Evolutionary conservation across 2,329 filamentous ascomycete species (phyloP).

Genomic region (Colletotrichum musae): DNA sequence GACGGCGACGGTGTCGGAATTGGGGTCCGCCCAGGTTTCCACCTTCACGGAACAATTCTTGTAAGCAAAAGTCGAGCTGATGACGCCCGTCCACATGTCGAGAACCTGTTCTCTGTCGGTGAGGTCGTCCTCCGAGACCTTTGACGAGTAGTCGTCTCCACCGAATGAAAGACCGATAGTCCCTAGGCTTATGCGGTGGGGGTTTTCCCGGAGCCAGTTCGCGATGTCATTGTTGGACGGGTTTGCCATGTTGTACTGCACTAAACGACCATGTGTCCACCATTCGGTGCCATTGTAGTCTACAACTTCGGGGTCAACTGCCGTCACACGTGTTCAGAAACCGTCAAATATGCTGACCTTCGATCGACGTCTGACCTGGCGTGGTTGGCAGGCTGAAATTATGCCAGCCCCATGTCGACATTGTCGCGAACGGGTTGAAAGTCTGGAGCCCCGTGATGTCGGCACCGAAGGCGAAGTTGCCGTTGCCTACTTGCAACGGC

Average conservation of each 20-base stretch:
- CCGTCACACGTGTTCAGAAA: too few relatives aligned
- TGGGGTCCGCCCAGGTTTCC: constrained; percentile 60
- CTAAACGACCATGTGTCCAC: constrained; percentile 59
- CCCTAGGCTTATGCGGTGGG: constrained; percentile 65
- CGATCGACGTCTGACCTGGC: constrained; percentile 48
- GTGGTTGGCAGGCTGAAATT: constrained; percentile 62
- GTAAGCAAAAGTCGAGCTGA: constrained; percentile 60
- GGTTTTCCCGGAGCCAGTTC: constrained; percentile 62
- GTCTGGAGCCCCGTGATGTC: constrained; percentile 64
- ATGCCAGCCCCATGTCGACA: constrained; percentile 66
- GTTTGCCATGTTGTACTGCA: constrained; percentile 60
- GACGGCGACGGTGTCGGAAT: constrained; percentile 62
- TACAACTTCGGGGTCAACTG: neutral
- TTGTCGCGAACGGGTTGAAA: constrained; percentile 61
- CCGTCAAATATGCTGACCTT: constrained; percentile 15
- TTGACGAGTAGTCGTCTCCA: constrained; percentile 42
- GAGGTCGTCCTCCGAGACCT: constrained; percentile 57
- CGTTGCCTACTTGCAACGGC: constrained; percentile 66
- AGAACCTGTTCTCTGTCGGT: constrained; percentile 57
- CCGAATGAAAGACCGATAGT: constrained; percentile 63
- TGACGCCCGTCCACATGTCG: constrained; percentile 63
- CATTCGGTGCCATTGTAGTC: constrained; percentile 59
- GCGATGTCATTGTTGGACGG: constrained; percentile 58
- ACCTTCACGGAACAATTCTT: constrained; percentile 56
- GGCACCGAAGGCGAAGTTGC: constrained; percentile 64